Conservation (phyloP, 1,139 yeast species). For the Kazachstania sp. region DNA sequence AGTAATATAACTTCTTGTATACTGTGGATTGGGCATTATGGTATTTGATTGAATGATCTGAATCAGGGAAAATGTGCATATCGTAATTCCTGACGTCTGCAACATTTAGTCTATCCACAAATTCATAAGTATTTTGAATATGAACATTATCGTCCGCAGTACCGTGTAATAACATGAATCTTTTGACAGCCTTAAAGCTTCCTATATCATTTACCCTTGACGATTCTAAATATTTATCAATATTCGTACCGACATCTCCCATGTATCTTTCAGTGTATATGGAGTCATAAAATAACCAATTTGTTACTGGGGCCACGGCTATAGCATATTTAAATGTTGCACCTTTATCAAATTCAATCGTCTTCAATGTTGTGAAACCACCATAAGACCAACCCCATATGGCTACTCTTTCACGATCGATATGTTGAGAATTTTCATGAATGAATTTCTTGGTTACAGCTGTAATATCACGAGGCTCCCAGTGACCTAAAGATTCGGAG, state of each 20-base stretch:
- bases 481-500: conserved; percentile 61
- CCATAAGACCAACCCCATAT: conserved; percentile 97
- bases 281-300: conserved; percentile 74
- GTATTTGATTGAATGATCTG: conserved; percentile 72
- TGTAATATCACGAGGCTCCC: conserved; percentile 81
- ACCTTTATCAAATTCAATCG: conserved; percentile 65
- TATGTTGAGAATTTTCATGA: conserved; percentile 39
- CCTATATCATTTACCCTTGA: conserved; percentile 42
- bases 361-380: conserved; percentile 70
- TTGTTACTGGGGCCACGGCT: conserved; percentile 87
- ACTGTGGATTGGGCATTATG: conserved; percentile 75
- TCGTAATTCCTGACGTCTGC: conserved; percentile 72
- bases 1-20: conserved; percentile 58
- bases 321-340: conserved; percentile 63
- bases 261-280: conserved; percentile 87
- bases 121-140: conserved; percentile 70
- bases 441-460: conserved; percentile 59
- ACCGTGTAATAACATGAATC: conserved; percentile 87
- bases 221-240: conserved; percentile 39
- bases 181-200: conserved; percentile 39
- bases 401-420: conserved; percentile 61
- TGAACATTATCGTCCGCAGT: conserved; percentile 97
- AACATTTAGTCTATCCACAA: conserved; percentile 62
- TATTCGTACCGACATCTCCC: conserved; percentile 55
- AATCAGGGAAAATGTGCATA: conserved; percentile 85